These are phyloP conservation scores for Lactarius tabidus DNA, from an alignment of 768 basidiomycete genomes.

Conservation along the genomic window DNA sequence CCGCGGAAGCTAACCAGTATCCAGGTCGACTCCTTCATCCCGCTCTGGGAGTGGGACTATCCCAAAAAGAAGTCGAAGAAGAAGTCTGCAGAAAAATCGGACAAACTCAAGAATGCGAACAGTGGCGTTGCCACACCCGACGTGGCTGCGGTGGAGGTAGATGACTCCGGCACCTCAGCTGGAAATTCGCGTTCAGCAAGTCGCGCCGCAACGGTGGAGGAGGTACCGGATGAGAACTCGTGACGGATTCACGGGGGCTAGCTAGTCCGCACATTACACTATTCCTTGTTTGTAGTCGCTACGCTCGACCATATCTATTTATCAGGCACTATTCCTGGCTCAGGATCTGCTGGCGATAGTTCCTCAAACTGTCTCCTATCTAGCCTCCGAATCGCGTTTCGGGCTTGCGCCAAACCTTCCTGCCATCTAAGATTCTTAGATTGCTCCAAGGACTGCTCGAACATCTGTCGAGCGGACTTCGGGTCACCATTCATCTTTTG, in stretches of 20 bases:
- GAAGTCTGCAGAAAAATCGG: slow-evolving; percentile 50
- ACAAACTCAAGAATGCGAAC: slow-evolving; percentile 41
- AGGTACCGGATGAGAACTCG: slow-evolving; percentile 33
- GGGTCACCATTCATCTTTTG: slow-evolving; percentile 21
- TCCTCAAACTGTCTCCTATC: slow-evolving; percentile 8
- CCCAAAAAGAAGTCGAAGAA: slow-evolving; percentile 64
- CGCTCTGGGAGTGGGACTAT: slow-evolving; percentile 94
- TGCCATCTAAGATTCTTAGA: slow-evolving; percentile 19
- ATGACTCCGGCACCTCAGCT: slow-evolving; percentile 35
- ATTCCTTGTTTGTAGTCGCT: slow-evolving; percentile 8
- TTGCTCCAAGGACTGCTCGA: slow-evolving; percentile 22
- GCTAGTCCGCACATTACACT: not conserved
- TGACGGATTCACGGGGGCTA: slow-evolving; percentile 21
- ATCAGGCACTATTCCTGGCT: slow-evolving; percentile 15
- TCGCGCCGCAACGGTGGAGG: slow-evolving; percentile 33
- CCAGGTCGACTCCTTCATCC: slow-evolving; percentile 97
- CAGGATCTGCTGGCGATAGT: not conserved
- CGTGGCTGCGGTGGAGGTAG: slow-evolving; percentile 41
- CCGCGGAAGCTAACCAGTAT: slow-evolving; percentile 1
- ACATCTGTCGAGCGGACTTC: slow-evolving; percentile 15
- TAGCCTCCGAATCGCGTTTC: slow-evolving; percentile 22
- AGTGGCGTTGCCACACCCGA: slow-evolving; percentile 33
- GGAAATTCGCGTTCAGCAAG: slow-evolving; percentile 35
- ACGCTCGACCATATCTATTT: slow-evolving; percentile 22
- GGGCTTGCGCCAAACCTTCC: slow-evolving; percentile 21